phyloP scores from a whole-genome alignment of 1,139 yeast species.

The Yamadazyma diospyri region DNA sequence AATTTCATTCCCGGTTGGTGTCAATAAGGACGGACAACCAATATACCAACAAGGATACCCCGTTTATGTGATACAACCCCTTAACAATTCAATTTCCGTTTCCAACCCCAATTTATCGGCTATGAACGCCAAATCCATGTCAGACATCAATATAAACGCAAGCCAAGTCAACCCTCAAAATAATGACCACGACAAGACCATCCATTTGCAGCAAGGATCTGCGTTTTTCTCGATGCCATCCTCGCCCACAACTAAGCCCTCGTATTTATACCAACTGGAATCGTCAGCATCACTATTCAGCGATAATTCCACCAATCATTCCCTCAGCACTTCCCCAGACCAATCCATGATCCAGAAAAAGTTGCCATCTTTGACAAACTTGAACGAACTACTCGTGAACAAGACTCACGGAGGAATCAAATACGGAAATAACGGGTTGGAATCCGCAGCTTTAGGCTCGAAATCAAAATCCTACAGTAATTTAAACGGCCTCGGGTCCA shows the following conservation, averaged over 20 bases:
- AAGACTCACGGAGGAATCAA: neutral
- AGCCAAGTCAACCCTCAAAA: neutral
- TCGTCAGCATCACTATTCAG: conserved; percentile 18
- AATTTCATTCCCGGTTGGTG: conserved; percentile 26
- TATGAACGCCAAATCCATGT: neutral
- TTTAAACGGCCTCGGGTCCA: conserved; percentile 22
- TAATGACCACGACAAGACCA: conserved; percentile 6
- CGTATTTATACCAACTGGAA: conserved; percentile 13
- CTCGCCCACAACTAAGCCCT: conserved; percentile 21
- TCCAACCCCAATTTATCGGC: neutral
- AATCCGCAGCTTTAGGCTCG: conserved; percentile 1
- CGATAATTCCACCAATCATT: conserved; percentile 21
- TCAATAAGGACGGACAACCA: conserved; percentile 35
- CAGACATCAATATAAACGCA: neutral
- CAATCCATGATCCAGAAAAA: conserved; percentile 10
- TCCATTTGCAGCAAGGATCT: conserved; percentile 20
- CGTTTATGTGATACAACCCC: conserved; percentile 32
- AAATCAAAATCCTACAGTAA: conserved; percentile 11
- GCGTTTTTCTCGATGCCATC: conserved; percentile 26
- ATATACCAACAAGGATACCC: conserved; percentile 34
- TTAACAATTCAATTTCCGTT: conserved; percentile 1
- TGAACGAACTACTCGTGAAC: conserved; percentile 20
- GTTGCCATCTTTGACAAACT: conserved; percentile 25
- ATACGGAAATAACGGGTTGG: neutral
- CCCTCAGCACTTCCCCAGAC: conserved; percentile 37